Conservation (phyloP, 78 protist genomes). For the Guillardia theta region DNA sequence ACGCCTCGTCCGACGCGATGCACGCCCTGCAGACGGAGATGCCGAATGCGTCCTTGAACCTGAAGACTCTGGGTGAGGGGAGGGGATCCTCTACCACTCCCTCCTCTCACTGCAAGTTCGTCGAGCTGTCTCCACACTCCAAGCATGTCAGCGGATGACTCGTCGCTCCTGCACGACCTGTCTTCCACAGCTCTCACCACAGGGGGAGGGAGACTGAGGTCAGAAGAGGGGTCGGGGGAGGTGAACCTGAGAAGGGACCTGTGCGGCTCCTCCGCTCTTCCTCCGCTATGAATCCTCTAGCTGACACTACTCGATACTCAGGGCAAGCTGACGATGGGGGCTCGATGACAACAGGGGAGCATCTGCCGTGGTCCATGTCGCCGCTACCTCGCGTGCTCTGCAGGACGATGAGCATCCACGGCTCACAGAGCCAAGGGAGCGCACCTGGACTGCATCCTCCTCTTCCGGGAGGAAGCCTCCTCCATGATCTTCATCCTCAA, state of each 20-base stretch:
- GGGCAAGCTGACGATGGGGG: not conserved
- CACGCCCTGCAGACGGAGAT: not conserved
- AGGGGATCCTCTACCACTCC: no score
- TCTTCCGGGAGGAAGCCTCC: no score
- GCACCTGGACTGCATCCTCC: no score
- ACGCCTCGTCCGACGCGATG: not conserved
- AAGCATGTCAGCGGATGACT: not conserved
- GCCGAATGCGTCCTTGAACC: not conserved
- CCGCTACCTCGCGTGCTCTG: no score
- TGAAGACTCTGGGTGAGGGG: not conserved
- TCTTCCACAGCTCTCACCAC: not conserved
- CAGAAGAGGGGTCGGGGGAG: not conserved
- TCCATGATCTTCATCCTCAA: no score
- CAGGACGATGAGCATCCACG: no score
- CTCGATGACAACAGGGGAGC: no score
- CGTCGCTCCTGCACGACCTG: not conserved
- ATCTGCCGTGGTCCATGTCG: no score
- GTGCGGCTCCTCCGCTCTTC: not conserved
- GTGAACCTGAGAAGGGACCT: not conserved
- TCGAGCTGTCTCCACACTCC: not conserved
- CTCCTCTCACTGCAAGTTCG: not conserved
- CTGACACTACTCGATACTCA: not conserved
- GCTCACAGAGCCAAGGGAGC: no score
- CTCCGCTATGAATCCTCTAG: not conserved
- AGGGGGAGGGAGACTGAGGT: not conserved